Conservation (phyloP, 2,329 filamentous ascomycete genomes). For the Fusarium tjaetaba region DNA sequence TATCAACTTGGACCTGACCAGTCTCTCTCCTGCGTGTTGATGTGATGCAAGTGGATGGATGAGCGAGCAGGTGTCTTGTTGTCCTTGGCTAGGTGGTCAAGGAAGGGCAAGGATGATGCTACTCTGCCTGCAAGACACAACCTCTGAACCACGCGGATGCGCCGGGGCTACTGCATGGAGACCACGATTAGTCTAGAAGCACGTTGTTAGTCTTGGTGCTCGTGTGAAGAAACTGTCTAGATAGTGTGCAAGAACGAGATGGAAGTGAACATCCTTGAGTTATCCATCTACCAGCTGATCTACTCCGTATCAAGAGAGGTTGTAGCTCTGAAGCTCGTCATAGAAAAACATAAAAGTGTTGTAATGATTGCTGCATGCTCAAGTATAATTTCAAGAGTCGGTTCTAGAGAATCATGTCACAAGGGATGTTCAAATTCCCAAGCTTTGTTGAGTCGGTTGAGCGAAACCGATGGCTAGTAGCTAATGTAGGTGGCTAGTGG, state of each 20-base stretch:
- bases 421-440: not conserved
- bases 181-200: slow-evolving; percentile 37
- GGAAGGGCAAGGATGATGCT: slow-evolving; percentile 20
- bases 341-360: not conserved
- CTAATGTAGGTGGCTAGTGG: not conserved
- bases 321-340: not conserved
- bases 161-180: slow-evolving; percentile 39
- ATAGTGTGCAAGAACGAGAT: not conserved
- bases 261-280: not conserved
- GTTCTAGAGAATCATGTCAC: not conserved
- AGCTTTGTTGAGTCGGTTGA: not conserved
- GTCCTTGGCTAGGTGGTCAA: not conserved
- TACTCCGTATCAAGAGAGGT: not conserved
- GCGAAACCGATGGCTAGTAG: not conserved
- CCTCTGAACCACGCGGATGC: slow-evolving; percentile 39
- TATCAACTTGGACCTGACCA: slow-evolving; percentile 12
- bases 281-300: not conserved
- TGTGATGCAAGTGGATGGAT: slow-evolving; percentile 30
- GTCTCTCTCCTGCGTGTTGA: slow-evolving; percentile 23
- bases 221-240: not conserved
- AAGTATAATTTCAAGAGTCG: not conserved
- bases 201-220: slow-evolving; percentile 9
- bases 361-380: not conserved
- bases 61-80: slow-evolving; percentile 5
- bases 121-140: slow-evolving; percentile 38